phyloP scores from a whole-genome alignment of 2,329 filamentous ascomycete species.

The Talaromyces islandicus region DNA sequence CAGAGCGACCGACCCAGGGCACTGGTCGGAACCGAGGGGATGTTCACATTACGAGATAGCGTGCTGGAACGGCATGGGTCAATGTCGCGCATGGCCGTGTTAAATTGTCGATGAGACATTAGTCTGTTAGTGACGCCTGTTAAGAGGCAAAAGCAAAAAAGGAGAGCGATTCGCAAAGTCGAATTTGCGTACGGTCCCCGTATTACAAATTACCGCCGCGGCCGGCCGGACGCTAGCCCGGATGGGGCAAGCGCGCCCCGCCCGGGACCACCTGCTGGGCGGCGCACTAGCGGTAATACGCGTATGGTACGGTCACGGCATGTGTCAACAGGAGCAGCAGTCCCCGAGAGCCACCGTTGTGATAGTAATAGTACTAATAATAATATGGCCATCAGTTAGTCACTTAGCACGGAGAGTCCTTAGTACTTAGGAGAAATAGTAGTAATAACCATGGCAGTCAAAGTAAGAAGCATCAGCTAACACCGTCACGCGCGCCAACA shows the following conservation, averaged over 20 bases:
- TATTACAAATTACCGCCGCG: background rate
- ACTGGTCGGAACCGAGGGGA: background rate
- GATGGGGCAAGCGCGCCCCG: background rate
- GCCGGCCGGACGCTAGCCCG: background rate
- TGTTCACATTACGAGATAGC: background rate
- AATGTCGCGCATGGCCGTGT: background rate
- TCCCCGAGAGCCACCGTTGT: background rate
- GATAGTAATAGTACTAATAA: background rate
- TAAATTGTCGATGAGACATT: background rate
- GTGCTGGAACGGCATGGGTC: background rate
- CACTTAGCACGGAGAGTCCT: background rate
- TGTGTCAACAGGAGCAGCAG: background rate
- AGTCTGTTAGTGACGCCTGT: background rate
- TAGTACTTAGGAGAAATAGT: background rate
- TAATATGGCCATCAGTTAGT: no score
- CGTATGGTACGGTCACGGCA: background rate
- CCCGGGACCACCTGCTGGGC: background rate
- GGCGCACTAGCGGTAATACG: background rate
- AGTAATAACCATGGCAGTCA: background rate
- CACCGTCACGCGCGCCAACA: background rate
- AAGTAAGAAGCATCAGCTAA: background rate
- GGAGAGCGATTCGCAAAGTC: background rate
- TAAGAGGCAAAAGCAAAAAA: background rate
- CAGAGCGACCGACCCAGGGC: background rate
- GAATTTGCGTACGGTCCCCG: background rate